Evolutionary conservation across 257 asterid species (phyloP), one percentile per base, ranked within the genome.

Genomic region (Paulownia fortunei): DNA sequence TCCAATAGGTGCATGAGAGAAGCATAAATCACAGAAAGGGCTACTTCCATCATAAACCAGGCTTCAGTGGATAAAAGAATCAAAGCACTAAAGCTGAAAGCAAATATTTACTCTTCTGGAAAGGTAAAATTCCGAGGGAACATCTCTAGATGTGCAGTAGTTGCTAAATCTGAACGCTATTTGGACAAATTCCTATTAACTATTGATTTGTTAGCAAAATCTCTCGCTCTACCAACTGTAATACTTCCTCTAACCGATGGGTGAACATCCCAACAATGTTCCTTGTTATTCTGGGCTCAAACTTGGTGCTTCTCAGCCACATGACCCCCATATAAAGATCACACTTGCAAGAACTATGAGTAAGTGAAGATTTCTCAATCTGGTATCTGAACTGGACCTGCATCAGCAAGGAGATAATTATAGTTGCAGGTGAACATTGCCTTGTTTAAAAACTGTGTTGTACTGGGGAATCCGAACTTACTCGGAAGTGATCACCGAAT

Each of bases 321-420:
- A 79, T 72, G 4, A 94, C 88, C 36, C 98, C 98, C n/a, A 89
- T 82, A 63, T 76, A 85, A 15, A 87, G 79, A 19, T 90, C 88
- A 58, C 89, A 91, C 81, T 84, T 83, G 82, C 98, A 89, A 0
- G 88, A 85, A 67, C 82, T 89, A 42, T 73, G 82, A 12, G 90
- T 74, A 30, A 76, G 73, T 5, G 83, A 76, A 42, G 89, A 78
- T 64, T 73, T 86, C 85, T 87, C 90, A 8, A 92, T 69, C 60
- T 85, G 81, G 87, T 94, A 85, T 74, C 86, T 86, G 1, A 91
- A 79, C 56, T 87, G 91, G 19, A 92, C 95, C 98, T 94, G 90
- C 69, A 71, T 0, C 36, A 34, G 12, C 44, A 72, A 41, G 44
- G 76, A 71, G 47, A 37, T 4, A 15, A 63, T 72, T 24, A 15